Conservation (phyloP, 495 filamentous ascomycete species). For the Penicillium soppii region DNA sequence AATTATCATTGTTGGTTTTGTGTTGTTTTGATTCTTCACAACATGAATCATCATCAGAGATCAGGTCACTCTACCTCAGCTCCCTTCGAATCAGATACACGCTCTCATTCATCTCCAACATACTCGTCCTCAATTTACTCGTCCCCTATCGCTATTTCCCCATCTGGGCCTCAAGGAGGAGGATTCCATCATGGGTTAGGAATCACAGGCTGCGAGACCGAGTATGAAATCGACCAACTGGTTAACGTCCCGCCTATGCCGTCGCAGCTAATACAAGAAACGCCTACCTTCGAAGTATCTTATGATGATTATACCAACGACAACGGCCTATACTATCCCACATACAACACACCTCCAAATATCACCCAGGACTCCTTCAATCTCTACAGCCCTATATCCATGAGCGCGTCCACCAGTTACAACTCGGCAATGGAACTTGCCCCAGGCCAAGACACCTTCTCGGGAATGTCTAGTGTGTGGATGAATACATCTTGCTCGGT, state of each 20-base stretch:
- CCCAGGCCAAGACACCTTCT: slow-evolving; percentile 7
- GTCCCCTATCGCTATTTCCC: slow-evolving; percentile 16
- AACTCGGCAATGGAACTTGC: slow-evolving; percentile 18
- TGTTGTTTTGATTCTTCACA: not conserved
- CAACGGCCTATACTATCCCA: slow-evolving; percentile 9
- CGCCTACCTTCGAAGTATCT: slow-evolving; percentile 15
- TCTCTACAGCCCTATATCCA: slow-evolving; percentile 22
- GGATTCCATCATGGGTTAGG: slow-evolving; percentile 28
- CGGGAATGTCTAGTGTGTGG: slow-evolving; percentile 21
- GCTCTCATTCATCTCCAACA: slow-evolving; percentile 13
- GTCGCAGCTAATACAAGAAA: slow-evolving; percentile 17
- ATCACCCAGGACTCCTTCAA: slow-evolving; percentile 24
- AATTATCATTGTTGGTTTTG: slow-evolving; percentile 4
- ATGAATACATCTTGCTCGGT: slow-evolving; percentile 20
- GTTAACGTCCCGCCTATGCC: slow-evolving; percentile 20
- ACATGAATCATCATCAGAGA: slow-evolving; percentile 15
- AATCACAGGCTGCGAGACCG: slow-evolving; percentile 30
- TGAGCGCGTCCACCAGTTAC: slow-evolving; percentile 29
- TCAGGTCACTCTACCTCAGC: slow-evolving; percentile 7
- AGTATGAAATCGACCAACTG: slow-evolving; percentile 12
- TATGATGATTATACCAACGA: slow-evolving; percentile 16
- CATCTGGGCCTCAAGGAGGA: slow-evolving; percentile 12
- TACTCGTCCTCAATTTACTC: slow-evolving; percentile 15
- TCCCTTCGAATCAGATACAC: slow-evolving; percentile 15
- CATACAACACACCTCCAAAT: slow-evolving; percentile 15